Evolutionary conservation across 371 early-diverging fungal species (phyloP).

Genomic region (Coemansia sp.): DNA sequence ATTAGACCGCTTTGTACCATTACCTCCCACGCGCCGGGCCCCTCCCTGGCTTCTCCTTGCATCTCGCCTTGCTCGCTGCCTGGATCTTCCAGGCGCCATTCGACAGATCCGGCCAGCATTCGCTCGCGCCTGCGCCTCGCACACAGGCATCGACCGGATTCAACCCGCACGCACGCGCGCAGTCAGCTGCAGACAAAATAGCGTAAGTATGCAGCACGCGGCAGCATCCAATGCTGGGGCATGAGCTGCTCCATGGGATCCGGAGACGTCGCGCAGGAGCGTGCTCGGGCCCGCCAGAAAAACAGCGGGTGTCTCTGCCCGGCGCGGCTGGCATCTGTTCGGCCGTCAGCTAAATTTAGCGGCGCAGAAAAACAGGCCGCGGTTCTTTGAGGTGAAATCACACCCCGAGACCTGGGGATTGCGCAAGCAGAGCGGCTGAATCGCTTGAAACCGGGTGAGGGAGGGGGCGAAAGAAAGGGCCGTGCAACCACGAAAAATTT

Average conservation of each 20-base stretch:
- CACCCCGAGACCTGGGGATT: not conserved
- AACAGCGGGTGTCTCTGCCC: not conserved
- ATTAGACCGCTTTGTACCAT: not conserved
- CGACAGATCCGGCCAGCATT: no score
- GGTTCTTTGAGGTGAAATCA: not conserved
- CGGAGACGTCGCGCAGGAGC: not conserved
- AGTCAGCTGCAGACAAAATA: not conserved
- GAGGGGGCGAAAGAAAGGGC: not conserved
- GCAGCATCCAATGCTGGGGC: not conserved
- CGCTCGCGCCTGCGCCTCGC: not conserved
- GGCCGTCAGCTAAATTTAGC: conserved; percentile 1
- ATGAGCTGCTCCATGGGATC: not conserved
- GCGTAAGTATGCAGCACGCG: not conserved
- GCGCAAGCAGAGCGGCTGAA: no score
- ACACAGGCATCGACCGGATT: not conserved
- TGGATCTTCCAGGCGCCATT: not conserved
- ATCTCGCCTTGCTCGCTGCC: not conserved
- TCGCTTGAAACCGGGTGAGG: no score
- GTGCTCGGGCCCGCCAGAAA: no score
- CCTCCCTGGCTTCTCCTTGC: not conserved
- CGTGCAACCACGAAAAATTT: not conserved
- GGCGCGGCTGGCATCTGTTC: conserved; percentile 2
- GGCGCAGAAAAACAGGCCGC: conserved; percentile 5
- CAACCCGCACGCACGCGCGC: no score
- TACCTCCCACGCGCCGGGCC: no score